Evolutionary conservation across 2,329 filamentous ascomycete genomes (phyloP), one percentile per base, ranked within the genome.

Genomic region (Cercospora sp.): DNA sequence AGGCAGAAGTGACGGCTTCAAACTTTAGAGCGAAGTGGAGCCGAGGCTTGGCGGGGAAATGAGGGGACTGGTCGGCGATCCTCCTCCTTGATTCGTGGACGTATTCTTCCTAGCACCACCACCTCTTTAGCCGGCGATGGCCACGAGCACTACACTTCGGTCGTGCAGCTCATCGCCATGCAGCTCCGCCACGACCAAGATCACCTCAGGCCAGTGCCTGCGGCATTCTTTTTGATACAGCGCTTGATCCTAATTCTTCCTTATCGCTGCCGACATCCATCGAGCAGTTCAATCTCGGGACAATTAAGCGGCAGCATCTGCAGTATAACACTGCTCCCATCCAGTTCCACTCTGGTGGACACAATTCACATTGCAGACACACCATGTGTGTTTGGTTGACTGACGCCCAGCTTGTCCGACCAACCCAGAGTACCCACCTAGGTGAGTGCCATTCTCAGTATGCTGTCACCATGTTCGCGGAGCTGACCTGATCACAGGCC

Each of bases 351-450:
- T 60, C 33, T 45, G 53, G 69, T 72, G 69, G 67, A 61, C 67
- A 61, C 63, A 65, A 51, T 59, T 66, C 60, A 48, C 66, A 62
- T 57, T 64, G 59, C 62, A 68, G 65, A 66, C 73, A 73, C 72
- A 60, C 67, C 72, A 75, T 75, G 74, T 72, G 70, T 70, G 70
- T 70, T 66, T 72, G 70, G 70, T 67, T 74, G 60, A 70, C 70
- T 36, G 64, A 65, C 20, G 73, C 73, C 67, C 74, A 76, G 71
- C 73, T 72, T 63, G 59, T 71, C 64, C 72, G 74, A 65, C 69
- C 70, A 63, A 70, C 73, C 65, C 67, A 68, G 61, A 75, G 72
- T 70, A 74, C 69, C 60, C 75, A 75, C 60, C 70, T 75, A 65
- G 67, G 69, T 70, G 59, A 66, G 65, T 9, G 65, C 36, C 61